A percentile compares a stretch with the other conserved stretches of the same genome.
Evolutionary conservation across 306 rosid genomes (phyloP).

Genomic region (Malus fusca): DNA sequence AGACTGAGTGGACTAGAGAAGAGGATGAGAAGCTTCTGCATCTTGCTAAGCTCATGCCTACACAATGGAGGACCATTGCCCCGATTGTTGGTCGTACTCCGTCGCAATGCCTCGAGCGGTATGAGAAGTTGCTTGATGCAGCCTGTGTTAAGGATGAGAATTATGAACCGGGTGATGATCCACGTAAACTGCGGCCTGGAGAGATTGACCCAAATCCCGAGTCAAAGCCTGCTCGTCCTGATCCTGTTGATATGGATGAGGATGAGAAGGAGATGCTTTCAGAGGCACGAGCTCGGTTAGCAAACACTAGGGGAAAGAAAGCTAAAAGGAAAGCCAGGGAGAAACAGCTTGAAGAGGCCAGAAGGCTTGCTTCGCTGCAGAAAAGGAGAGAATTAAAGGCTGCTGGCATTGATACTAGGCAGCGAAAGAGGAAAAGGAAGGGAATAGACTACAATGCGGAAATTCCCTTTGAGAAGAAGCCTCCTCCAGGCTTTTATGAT

Average conservation of each 20-base stretch:
- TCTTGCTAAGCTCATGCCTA: conserved; percentile 98
- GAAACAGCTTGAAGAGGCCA: conserved; percentile 94
- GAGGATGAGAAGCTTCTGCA: conserved; percentile 93
- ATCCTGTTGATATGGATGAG: conserved; percentile 98
- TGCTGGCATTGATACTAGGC: conserved; percentile 85
- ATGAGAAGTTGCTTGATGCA: conserved; percentile 89
- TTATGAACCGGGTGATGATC: conserved; percentile 91
- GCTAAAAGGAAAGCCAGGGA: conserved; percentile 95
- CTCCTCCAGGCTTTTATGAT: conserved; percentile 90
- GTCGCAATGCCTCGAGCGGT: conserved; percentile 83
- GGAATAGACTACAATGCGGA: conserved; percentile 92
- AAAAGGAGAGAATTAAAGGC: conserved; percentile 92
- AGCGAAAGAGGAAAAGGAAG: conserved; percentile 79
- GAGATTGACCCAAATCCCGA: conserved; percentile 96
- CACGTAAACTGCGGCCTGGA: conserved; percentile 84
- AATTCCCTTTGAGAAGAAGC: conserved; percentile 89
- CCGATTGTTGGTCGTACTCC: conserved; percentile 94
- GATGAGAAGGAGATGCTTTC: conserved; percentile 99
- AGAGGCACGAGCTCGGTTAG: conserved; percentile 91
- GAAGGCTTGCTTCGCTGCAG: conserved; percentile 97
- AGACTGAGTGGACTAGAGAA: conserved; percentile 97
- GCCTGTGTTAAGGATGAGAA: conserved; percentile 93
- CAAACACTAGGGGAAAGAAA: conserved; percentile 88
- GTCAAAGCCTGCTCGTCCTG: conserved; percentile 93
- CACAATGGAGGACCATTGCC: conserved; percentile 95